Percentiles rank a stretch among this genome's conserved stretches.
These are phyloP conservation scores for Echinochloa phyllopogon DNA, from an alignment of 176 grass and related monocot genomes.

Conservation along the genomic window DNA sequence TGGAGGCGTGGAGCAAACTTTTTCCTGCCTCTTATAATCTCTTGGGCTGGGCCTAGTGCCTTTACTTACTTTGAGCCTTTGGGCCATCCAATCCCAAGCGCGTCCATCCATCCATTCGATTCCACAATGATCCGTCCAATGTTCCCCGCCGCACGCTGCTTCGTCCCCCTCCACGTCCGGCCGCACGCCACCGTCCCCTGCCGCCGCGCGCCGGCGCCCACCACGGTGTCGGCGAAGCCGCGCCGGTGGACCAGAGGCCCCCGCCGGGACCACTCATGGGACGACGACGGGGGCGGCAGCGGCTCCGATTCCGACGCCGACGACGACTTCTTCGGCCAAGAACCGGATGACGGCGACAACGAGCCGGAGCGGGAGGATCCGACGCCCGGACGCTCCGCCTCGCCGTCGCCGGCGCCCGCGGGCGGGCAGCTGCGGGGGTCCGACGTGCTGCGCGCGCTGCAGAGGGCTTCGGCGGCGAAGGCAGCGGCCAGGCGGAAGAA, in stretches of 20 bases:
- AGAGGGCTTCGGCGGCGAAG: constrained; percentile 50
- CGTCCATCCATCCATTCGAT: not conserved
- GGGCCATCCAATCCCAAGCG: not conserved
- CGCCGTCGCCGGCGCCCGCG: not conserved
- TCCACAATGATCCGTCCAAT: not conserved
- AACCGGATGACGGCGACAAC: not conserved
- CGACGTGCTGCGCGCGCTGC: constrained; percentile 59
- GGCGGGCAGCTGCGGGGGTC: constrained; percentile 44
- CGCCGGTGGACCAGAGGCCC: constrained; percentile 13
- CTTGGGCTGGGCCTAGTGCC: not conserved
- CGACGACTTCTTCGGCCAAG: constrained; percentile 41
- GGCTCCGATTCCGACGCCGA: constrained; percentile 37
- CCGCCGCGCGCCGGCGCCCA: not conserved
- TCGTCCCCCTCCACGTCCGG: not conserved
- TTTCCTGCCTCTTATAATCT: not conserved
- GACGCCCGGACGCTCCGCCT: not conserved
- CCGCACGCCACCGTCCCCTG: not conserved
- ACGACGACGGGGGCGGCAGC: constrained; percentile 3
- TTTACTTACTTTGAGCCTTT: not conserved
- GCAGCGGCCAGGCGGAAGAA: constrained; percentile 51
- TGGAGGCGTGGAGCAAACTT: not conserved
- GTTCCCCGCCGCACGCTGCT: constrained; percentile 46
- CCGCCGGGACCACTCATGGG: constrained; percentile 23
- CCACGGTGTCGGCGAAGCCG: constrained; percentile 27
- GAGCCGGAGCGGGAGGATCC: not conserved